Evolutionary conservation across 2,329 filamentous ascomycete species (phyloP), one percentile per base, ranked within the genome.

Genomic region (Clonostachys solani): DNA sequence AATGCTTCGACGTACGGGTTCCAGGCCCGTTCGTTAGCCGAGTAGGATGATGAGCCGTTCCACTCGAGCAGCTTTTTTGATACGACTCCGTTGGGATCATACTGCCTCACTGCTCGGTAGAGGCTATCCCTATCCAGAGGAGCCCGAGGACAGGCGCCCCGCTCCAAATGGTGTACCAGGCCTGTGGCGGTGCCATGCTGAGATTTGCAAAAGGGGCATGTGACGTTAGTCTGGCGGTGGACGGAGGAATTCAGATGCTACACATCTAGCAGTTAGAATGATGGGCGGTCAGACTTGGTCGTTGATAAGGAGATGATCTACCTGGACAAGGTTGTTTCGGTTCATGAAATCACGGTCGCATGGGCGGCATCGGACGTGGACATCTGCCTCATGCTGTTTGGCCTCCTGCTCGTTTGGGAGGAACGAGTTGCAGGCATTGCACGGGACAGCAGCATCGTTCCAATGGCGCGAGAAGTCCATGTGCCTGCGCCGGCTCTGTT

Each of bases 161-260:
- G 61, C 52, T 86, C 83, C 1, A 86, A 60, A 51, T 86, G 79
- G 56, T 81, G 68, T 1, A 65, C 56, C 5, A 84, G 52, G 5
- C 79, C 81, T 1, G 74, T 78, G 2, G 80, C 78, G 0, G 74
- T 73, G 10, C 70, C 62, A 50, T 69, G 79, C 4, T 9, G 29
- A 3, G 42, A 49, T 35, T 65, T 56, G 61, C 83, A 86, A 55
- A 80, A 84, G 0, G 76, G 81, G 44, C 83, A 87, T 0, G 40
- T 2, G 12, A 81, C 59, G 3, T 59, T 58, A 1, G 45, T 49
- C 45, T 71, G 71, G 2, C 65, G 65, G 54, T 86, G 81, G 42
- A 59, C 55, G 6, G 63, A 63, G 0, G 79, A 83, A 23, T 74
- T 75, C 3, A 78, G 63, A 51, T 86, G 81, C 80, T 84, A 10